Conservation (phyloP, 2,329 filamentous ascomycete species). For the Sporothrix variecibatus region DNA sequence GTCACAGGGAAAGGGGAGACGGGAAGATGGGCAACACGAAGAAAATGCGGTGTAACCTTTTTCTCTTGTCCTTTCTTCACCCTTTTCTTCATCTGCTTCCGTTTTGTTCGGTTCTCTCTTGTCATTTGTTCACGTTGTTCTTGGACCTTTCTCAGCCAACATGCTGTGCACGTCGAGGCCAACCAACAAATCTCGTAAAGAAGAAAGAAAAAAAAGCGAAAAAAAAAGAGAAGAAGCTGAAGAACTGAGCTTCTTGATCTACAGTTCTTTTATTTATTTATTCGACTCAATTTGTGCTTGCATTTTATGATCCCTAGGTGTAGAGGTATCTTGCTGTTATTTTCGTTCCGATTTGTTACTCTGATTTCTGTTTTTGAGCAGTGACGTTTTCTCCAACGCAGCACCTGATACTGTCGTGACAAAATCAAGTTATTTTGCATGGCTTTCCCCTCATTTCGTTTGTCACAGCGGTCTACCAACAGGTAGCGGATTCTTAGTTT, state of each 20-base stretch:
- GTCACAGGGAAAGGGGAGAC: background rate
- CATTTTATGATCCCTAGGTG: too few relatives aligned
- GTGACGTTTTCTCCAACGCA: background rate
- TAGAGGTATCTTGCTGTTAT: too few relatives aligned
- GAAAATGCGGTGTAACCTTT: slow-evolving; percentile 4
- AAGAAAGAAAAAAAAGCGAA: background rate
- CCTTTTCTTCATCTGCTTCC: background rate
- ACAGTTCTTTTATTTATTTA: background rate
- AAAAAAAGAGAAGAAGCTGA: background rate
- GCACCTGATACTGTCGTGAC: background rate
- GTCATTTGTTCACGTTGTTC: background rate
- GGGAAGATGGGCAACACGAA: background rate
- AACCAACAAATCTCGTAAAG: background rate
- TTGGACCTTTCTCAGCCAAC: background rate
- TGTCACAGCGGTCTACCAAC: background rate
- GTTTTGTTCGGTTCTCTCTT: background rate
- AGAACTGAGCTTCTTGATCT: background rate
- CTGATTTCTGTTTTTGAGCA: background rate
- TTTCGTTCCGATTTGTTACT: too few relatives aligned
- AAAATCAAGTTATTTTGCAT: background rate
- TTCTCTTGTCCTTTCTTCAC: background rate
- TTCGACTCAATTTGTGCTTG: background rate
- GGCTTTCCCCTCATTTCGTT: background rate
- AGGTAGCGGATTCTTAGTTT: background rate
- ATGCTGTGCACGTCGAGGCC: background rate